Conservation (phyloP, 805 yeast species). For the Pichia nakasei region DNA sequence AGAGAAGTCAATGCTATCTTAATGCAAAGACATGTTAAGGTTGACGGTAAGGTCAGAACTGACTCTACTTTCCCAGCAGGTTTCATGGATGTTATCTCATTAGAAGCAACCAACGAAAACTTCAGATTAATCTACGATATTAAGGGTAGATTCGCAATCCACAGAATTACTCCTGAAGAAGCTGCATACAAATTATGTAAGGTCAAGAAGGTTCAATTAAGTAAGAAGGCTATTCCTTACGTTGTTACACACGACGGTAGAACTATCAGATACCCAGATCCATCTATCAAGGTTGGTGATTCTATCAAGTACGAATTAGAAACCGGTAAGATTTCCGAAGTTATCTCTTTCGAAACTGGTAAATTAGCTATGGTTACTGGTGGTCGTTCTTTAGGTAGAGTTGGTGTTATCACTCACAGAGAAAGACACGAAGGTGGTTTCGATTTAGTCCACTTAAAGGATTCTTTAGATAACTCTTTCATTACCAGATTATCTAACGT, state of each 20-base stretch:
- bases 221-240: constrained; percentile 98
- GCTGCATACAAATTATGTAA: constrained; percentile 96
- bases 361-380: constrained; percentile 89
- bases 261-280: constrained; percentile 99
- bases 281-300: constrained; percentile 93
- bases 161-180: constrained; percentile 99
- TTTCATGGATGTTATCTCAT: constrained; percentile 96
- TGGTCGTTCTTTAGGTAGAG: constrained; percentile 98
- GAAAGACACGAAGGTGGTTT: constrained; percentile 98
- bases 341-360: constrained; percentile 88
- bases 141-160: constrained; percentile 98
- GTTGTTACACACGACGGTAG: constrained; percentile 99
- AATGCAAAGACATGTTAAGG: constrained; percentile 97
- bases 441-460: constrained; percentile 96
- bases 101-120: constrained; percentile 98
- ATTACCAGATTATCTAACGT: constrained; percentile 93
- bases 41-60: constrained; percentile 99
- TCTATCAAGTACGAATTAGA: constrained; percentile 95
- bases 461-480: constrained; percentile 86
- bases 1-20: constrained; percentile 97
- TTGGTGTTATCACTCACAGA: constrained; percentile 92
- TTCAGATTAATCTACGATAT: constrained; percentile 98
- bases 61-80: constrained; percentile 99
- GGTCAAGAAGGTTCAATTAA: constrained; percentile 96
- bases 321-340: constrained; percentile 87